A percentile compares a stretch with the other conserved stretches of the same genome.
Conservation (phyloP, 352 stramenopile genomes). For the Pythium monospermum region DNA sequence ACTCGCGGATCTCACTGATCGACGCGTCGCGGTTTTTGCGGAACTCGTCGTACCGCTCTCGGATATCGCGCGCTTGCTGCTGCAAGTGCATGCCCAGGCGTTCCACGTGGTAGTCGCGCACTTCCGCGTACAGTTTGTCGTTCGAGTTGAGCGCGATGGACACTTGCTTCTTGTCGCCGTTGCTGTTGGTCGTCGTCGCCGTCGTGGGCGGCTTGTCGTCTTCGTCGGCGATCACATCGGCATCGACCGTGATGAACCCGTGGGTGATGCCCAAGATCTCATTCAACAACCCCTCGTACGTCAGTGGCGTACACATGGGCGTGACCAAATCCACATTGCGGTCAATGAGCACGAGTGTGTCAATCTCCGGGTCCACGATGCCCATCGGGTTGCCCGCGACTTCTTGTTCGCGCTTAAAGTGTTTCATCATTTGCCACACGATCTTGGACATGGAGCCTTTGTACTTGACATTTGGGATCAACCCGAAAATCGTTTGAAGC, state of each 20-base stretch:
- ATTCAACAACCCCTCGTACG: slow-evolving; percentile 96
- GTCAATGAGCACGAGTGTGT: slow-evolving; percentile 94
- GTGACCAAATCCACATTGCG: slow-evolving; percentile 94
- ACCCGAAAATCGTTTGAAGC: slow-evolving; percentile 90
- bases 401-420: slow-evolving; percentile 90
- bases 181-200: slow-evolving; percentile 18
- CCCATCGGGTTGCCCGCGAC: slow-evolving; percentile 71
- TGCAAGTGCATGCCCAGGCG: slow-evolving; percentile 94
- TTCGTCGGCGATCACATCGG: slow-evolving; percentile 73
- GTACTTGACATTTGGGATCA: slow-evolving; percentile 93
- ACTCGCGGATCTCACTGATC: slow-evolving; percentile 97
- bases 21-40: slow-evolving; percentile 94
- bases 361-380: slow-evolving; percentile 84
- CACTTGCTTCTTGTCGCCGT: slow-evolving; percentile 68
- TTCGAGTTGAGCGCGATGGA: slow-evolving; percentile 93
- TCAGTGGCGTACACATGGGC: slow-evolving; percentile 94
- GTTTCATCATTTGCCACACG: slow-evolving; percentile 89
- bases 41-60: slow-evolving; percentile 93
- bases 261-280: slow-evolving; percentile 94
- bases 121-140: slow-evolving; percentile 94
- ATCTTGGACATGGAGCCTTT: slow-evolving; percentile 89
- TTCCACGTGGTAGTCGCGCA: slow-evolving; percentile 96
- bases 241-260: slow-evolving; percentile 80
- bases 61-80: slow-evolving; percentile 93
- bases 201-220: slow-evolving; percentile 26